These are phyloP conservation scores for Ampelocalamus luodianensis DNA, from an alignment of 176 grass and related monocot genomes.

Conservation along the genomic window DNA sequence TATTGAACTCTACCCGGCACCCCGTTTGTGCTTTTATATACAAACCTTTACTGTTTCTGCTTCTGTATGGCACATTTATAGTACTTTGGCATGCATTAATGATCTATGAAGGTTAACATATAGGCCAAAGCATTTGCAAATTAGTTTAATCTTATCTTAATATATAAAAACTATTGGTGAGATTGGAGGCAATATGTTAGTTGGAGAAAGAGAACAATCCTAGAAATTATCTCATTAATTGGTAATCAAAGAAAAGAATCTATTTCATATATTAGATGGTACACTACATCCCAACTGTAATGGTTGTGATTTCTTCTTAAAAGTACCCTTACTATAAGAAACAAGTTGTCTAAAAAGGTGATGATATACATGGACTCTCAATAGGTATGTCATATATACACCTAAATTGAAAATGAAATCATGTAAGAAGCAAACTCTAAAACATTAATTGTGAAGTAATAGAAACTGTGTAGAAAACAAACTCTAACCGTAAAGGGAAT, in stretches of 20 bases:
- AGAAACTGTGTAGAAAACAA: constrained; percentile 12
- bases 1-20: background rate
- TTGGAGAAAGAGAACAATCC: background rate
- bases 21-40: background rate
- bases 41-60: background rate
- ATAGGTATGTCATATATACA: background rate
- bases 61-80: background rate
- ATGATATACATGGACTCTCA: background rate
- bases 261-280: background rate
- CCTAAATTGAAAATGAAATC: background rate
- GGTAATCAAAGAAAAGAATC: background rate
- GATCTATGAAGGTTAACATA: background rate
- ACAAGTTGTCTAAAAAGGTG: background rate
- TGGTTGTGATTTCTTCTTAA: background rate
- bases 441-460: constrained; percentile 2
- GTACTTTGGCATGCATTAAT: background rate
- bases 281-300: constrained; percentile 11
- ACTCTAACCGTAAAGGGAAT: background rate
- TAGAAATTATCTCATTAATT: constrained; percentile 25
- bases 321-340: background rate
- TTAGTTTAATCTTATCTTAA: background rate
- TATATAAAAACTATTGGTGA: background rate
- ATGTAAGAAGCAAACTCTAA: constrained; percentile 1
- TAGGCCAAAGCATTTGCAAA: background rate
- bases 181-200: background rate